These are phyloP conservation scores for Lomentospora prolificans DNA, from an alignment of 2,329 filamentous ascomycete genomes.

Conservation along the genomic window DNA sequence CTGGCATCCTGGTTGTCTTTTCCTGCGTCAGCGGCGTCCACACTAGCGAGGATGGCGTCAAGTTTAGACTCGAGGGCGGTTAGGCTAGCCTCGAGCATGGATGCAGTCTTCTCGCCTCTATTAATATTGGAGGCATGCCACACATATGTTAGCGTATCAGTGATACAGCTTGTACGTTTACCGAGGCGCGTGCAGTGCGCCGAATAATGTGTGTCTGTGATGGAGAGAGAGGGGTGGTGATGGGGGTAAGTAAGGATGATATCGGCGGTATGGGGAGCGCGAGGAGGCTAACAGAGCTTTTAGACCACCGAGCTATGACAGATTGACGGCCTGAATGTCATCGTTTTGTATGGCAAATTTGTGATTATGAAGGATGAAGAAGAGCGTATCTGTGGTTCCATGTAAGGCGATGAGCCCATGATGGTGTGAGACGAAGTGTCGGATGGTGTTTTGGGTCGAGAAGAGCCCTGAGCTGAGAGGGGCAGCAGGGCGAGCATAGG, in stretches of 20 bases:
- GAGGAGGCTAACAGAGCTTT: too few relatives aligned
- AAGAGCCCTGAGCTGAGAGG: background rate
- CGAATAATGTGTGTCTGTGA: too few relatives aligned
- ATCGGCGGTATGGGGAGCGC: too few relatives aligned
- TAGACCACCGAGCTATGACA: background rate
- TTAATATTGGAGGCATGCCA: background rate
- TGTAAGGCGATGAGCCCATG: background rate
- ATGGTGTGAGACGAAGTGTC: too few relatives aligned
- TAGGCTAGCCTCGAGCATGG: constrained; percentile 42
- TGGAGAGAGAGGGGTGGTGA: too few relatives aligned
- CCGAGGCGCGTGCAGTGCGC: too few relatives aligned
- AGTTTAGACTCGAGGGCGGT: constrained; percentile 42
- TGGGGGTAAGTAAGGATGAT: too few relatives aligned
- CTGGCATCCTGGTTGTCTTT: background rate
- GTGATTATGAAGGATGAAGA: background rate
- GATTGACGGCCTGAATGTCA: too few relatives aligned
- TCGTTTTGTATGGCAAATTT: too few relatives aligned
- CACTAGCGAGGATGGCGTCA: constrained; percentile 41
- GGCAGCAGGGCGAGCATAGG: background rate
- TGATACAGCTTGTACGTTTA: background rate
- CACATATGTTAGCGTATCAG: background rate
- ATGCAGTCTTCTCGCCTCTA: constrained; percentile 45
- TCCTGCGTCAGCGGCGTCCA: constrained; percentile 22
- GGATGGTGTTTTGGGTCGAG: background rate
- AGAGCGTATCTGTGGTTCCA: background rate